Evolutionary conservation across 495 filamentous ascomycete genomes (phyloP).

Genomic region (Hypoxylon fuscum): DNA sequence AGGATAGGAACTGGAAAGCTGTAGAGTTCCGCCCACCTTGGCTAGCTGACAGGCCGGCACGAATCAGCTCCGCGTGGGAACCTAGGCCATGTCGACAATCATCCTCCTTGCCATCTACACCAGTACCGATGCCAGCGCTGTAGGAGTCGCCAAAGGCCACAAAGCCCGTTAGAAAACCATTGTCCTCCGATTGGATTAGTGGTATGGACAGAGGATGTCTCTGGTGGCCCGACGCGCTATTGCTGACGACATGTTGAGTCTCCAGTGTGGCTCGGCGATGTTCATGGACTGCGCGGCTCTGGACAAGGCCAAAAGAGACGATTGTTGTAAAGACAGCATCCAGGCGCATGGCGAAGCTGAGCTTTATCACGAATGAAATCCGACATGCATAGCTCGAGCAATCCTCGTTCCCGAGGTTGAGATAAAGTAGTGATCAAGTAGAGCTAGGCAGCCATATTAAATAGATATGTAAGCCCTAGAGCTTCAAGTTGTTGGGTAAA

Average conservation of each 20-base stretch:
- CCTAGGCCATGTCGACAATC: constrained; percentile 52
- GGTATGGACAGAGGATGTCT: constrained; percentile 4
- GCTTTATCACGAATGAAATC: constrained; percentile 13
- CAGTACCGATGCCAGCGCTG: constrained; percentile 58
- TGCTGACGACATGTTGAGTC: constrained; percentile 28
- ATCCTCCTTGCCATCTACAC: constrained; percentile 47
- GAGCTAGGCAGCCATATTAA: constrained; percentile 13
- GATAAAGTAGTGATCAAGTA: constrained; percentile 6
- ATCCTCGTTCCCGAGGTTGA: constrained; percentile 5
- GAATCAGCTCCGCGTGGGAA: constrained; percentile 51
- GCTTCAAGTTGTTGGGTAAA: neutral
- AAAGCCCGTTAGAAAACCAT: constrained; percentile 39
- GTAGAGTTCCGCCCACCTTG: constrained; percentile 28
- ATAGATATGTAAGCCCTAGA: constrained; percentile 18
- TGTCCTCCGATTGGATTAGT: neutral
- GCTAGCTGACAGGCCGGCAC: constrained; percentile 35
- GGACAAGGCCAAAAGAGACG: constrained; percentile 1
- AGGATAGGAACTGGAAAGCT: constrained; percentile 52
- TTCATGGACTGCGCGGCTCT: constrained; percentile 3
- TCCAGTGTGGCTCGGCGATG: constrained; percentile 7
- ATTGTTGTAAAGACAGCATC: constrained; percentile 14
- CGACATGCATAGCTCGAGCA: constrained; percentile 15
- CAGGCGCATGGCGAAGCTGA: constrained; percentile 33
- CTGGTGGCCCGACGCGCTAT: neutral
- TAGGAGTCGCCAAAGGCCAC: constrained; percentile 60